Base-by-base conservation (phyloP, 805 yeast genomes). In the Komagataella kurtzmanii region DNA sequence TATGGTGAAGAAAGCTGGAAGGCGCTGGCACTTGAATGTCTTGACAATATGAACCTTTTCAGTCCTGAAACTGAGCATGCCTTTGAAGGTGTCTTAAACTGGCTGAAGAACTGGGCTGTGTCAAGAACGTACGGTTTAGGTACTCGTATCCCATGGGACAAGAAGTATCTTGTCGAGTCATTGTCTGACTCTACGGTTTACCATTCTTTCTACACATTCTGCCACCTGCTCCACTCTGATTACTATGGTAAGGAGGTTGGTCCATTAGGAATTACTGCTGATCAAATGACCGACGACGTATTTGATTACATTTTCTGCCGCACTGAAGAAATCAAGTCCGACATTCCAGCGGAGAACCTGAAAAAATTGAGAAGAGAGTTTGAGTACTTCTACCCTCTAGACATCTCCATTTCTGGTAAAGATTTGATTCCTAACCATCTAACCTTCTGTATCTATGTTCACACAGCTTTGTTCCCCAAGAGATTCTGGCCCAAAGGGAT, bases 41-140 rank as follows among this genome's bases (percentile, higher is more conserved):
- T 93, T 55, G 75, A 74, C 48, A 65, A 69, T 54, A 82, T 93
- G 91, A 79, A 85, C 65, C 77, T 90, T 8, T 91, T 78, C 74
- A 75, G 83, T 51, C 74, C 82, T 49, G 98, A 90, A 72, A 87
- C 95, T 46, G 78, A 85, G 61, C 81, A 91, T 63, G 96, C 95
- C 6, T 91, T 93, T 61, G 96, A 89, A 69, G 90, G 89, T 67
- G 96, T 87, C 53, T 75, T 93, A 62, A 95, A 84, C 59, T 93
- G 99, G 99, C 80, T 93, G 63, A 87, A 85, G 72, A 90, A 89
- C 74, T 93, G 99, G 99, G 98, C 99, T 50, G 88, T 93, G 54
- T 88, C 96, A 53, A 86, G 99, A 75, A 83, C 95, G 52, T 93
- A 88, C 61, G 99, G 99, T 66, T 76, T 93, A 59, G 99, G 99